Base-by-base conservation (phyloP, 352 stramenopile species). In the Globisporangium okanoganense region DNA sequence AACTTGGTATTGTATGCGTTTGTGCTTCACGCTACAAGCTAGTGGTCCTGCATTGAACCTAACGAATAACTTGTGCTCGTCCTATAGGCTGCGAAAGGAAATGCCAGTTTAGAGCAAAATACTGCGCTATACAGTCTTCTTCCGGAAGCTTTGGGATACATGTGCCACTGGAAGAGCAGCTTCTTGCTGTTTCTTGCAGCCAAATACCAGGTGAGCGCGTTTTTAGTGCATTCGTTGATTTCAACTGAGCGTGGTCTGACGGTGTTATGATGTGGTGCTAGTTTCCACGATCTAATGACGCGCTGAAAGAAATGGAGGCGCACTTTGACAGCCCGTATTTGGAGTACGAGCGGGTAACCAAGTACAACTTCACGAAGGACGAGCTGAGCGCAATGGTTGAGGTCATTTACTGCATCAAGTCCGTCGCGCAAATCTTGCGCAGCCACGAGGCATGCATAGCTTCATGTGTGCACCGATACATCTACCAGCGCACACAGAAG, bases 351-450 rank as follows among this genome's bases (percentile, higher is more conserved):
- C 77, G 73, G 2, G 76, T 87, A 16, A 78, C 87, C 5, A 78
- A 78, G 36, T 71, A 90, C 62, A 95, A 94, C 51, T 95, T 88
- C 53, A 78, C 70, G 0, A 43, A 53, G 1, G 63, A 80, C 12
- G 90, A 97, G 57, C 76, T 76, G 36, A 62, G 59, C 18, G 71
- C 79, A 0, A 69, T 97, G 58, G 57, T 79, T 8, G 75, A 91
- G 18, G 58, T 93, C 20, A 70, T 95, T 36, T 78, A 78, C 45
- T 75, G 63, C 35, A 77, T 92, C 48, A 97, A 97, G 56, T 78
- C 73, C 10, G 64, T 95, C 4, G 71, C 72, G 5, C 62, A 75
- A 27, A 55, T 79, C 7, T 60, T 96, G 31, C 60, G 54, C 2
- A 33, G 67, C 9, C 65, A 73, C 22, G 55, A 84, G 9, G 33